Evolutionary conservation across 805 yeast species (phyloP).

Genomic region (Nakazawaea wickerhamii): DNA sequence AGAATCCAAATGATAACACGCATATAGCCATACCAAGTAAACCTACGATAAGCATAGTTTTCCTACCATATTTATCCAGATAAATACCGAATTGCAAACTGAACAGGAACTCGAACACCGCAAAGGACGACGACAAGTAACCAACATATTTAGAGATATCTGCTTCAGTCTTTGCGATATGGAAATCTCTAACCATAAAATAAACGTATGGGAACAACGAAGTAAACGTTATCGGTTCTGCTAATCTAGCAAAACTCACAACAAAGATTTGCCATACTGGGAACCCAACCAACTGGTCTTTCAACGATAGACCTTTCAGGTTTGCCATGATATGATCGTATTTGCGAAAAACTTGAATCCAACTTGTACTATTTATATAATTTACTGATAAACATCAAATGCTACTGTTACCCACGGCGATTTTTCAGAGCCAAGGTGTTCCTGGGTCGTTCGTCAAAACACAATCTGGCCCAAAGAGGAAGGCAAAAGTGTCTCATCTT

Average conservation of each 20-base stretch:
- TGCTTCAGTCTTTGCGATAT: constrained; percentile 42
- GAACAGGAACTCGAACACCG: constrained; percentile 52
- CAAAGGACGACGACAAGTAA: constrained; percentile 54
- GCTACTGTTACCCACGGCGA: not conserved
- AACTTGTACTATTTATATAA: too few species aligned
- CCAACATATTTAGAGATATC: constrained; percentile 57
- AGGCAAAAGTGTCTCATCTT: too few species aligned
- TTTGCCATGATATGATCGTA: not conserved
- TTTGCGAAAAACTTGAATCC: not conserved
- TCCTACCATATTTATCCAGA: constrained; percentile 52
- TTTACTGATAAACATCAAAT: not conserved
- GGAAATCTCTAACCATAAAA: constrained; percentile 55
- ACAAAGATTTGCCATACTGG: constrained; percentile 30
- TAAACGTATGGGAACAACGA: constrained; percentile 58
- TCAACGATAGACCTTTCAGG: constrained; percentile 1
- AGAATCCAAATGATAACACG: constrained; percentile 47
- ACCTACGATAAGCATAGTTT: constrained; percentile 47
- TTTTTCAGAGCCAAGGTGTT: too few species aligned
- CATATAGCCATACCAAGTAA: constrained; percentile 45
- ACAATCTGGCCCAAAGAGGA: not conserved
- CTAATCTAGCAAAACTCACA: constrained; percentile 40
- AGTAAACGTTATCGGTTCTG: constrained; percentile 59
- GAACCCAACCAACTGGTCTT: constrained; percentile 6
- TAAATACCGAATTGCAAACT: constrained; percentile 56
- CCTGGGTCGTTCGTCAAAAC: too few species aligned